Base-by-base conservation (phyloP, 345 rosid species). In the Mercurialis annua region DNA sequence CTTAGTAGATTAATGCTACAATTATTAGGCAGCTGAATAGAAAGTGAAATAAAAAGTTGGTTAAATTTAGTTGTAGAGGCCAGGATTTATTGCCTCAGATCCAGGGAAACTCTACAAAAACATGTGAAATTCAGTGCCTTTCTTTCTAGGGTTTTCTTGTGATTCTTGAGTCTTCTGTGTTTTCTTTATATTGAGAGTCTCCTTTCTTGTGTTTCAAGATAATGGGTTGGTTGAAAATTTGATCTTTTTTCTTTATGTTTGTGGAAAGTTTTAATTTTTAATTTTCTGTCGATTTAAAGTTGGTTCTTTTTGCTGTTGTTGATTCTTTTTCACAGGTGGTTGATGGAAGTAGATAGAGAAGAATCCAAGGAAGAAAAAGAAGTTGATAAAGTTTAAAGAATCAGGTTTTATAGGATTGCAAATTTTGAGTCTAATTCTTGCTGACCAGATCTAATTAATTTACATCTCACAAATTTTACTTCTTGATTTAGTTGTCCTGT, bases 1-100 rank as follows among this genome's bases (percentile, higher is more conserved):
- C 67, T 73, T 64, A 31, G 72, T 62, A 42, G 51, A 36, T 57
- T 65, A 29, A 47, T 58, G 23, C 40, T 21, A 26, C 50, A 76
- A 76, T 69, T 67, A 71, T 52, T 69, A 70, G 78, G 56, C 67
- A 67, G 77, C 31, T 61, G 30, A 21, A 65, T 68, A 47, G 53
- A 52, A 75, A 57, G 66, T 49, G 76, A 62, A 59, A 43, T 54
- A 57, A 44, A 62, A 71, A 54, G 51, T 50, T n/a, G n/a, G n/a
- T n/a, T 20, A 68, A n/a, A n/a, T 64, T 69, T 66, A 65, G 67
- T 69, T 65, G 69, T 69, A 76, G 83, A 71, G 87, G 87, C 64
- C 72, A 77, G 67, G 69, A 76, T 73, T 74, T 78, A 77, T 88
- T 85, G 73, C 93, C 87, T 84, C 66, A 66, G 85, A 82, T 85